Evolutionary conservation across 129 eudicot genomes (phyloP).

Genomic region (Chrysanthemum lavandulifolium): DNA sequence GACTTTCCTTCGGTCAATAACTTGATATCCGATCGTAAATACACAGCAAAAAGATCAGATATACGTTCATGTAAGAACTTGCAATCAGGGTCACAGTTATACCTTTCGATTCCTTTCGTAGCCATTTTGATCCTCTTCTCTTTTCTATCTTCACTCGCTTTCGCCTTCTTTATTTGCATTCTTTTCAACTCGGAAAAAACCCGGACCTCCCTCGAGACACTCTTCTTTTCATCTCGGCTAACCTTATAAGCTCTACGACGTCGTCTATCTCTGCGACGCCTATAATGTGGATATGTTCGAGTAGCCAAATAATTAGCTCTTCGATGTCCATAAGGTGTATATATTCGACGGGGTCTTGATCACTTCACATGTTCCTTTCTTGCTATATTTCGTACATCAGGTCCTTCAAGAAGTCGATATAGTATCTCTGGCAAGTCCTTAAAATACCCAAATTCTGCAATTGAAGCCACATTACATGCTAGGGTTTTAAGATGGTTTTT

Average conservation of each 20-base stretch:
- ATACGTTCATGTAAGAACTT: constrained; percentile 8
- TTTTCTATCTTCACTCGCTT: background rate
- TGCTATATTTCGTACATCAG: background rate
- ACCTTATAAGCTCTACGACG: background rate
- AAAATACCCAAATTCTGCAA: background rate
- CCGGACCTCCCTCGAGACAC: background rate
- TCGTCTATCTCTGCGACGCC: too few relatives aligned
- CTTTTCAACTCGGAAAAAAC: background rate
- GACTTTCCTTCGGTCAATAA: background rate
- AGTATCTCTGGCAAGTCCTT: constrained; percentile 2
- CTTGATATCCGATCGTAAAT: background rate
- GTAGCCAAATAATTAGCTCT: background rate
- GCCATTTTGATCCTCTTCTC: constrained; percentile 2
- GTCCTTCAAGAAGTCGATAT: constrained; percentile 5
- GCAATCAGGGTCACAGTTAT: background rate
- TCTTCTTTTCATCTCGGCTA: background rate
- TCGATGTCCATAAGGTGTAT: background rate
- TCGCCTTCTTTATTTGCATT: background rate
- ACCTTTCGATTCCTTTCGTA: constrained; percentile 8
- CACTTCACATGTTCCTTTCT: background rate
- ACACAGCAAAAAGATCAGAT: background rate
- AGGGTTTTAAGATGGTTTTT: background rate
- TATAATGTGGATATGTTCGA: too few relatives aligned
- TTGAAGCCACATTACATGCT: background rate
- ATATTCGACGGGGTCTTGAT: background rate